These are phyloP conservation scores for Aspergillus fructus DNA, from an alignment of 2,329 filamentous ascomycete species.

Conservation along the genomic window DNA sequence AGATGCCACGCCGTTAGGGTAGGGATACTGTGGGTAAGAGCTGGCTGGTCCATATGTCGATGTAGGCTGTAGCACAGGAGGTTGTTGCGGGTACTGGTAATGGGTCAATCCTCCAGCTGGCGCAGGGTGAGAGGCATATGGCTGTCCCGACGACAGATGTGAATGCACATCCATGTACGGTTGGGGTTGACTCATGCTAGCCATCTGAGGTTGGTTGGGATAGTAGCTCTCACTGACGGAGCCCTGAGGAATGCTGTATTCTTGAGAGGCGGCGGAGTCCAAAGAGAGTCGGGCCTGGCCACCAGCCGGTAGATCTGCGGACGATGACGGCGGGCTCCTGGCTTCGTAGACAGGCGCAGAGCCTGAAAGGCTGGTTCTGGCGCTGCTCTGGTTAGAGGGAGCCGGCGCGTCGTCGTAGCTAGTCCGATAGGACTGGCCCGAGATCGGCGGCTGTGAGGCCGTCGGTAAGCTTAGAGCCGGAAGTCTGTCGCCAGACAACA, in stretches of 20 bases:
- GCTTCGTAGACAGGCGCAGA: slow-evolving; percentile 50
- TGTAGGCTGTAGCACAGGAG: slow-evolving; percentile 70
- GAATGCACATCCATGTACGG: slow-evolving; percentile 83
- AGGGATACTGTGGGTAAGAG: slow-evolving; percentile 69
- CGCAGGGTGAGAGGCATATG: slow-evolving; percentile 72
- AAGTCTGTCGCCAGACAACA: slow-evolving; percentile 71
- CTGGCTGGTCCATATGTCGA: slow-evolving; percentile 65
- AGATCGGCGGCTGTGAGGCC: slow-evolving; percentile 63
- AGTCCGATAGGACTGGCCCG: slow-evolving; percentile 72
- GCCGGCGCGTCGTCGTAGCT: slow-evolving; percentile 66
- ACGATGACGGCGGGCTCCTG: slow-evolving; percentile 71
- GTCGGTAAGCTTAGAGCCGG: slow-evolving; percentile 70
- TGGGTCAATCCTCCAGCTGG: slow-evolving; percentile 72
- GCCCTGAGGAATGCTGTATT: slow-evolving; percentile 34
- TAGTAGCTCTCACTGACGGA: slow-evolving; percentile 45
- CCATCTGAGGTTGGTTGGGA: slow-evolving; percentile 35
- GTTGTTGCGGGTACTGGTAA: slow-evolving; percentile 72
- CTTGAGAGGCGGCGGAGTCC: slow-evolving; percentile 34
- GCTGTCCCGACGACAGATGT: slow-evolving; percentile 76
- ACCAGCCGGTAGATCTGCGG: slow-evolving; percentile 53
- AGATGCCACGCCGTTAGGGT: slow-evolving; percentile 76
- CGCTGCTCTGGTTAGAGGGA: slow-evolving; percentile 51
- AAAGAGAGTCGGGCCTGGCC: slow-evolving; percentile 33
- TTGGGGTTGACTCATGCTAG: slow-evolving; percentile 76
- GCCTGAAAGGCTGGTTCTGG: slow-evolving; percentile 57